Percentiles rank a stretch among this genome's conserved stretches.
Evolutionary conservation across 441 rosid species (phyloP).

Genomic region (Mallotus japonicus): DNA sequence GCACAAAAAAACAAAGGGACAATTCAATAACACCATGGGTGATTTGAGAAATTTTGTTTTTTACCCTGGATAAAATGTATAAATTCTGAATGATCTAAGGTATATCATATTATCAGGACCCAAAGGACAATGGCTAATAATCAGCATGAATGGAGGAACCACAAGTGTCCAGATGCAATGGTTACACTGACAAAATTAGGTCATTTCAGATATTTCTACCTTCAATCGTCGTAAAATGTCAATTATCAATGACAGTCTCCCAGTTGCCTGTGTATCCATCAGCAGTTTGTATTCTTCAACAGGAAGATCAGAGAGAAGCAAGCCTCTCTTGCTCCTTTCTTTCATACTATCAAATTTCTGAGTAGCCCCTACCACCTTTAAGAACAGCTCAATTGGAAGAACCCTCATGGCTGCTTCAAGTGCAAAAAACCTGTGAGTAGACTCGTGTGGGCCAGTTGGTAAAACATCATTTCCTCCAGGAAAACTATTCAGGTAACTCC

Average conservation of each 20-base stretch:
- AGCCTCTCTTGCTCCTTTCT: conserved; percentile 73
- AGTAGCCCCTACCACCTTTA: conserved; percentile 79
- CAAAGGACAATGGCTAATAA: not conserved
- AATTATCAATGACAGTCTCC: conserved; percentile 72
- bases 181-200: conserved; percentile 5
- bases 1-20: not conserved
- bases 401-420: conserved; percentile 76
- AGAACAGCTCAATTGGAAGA: conserved; percentile 82
- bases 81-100: not conserved
- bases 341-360: conserved; percentile 64
- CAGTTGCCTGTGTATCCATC: conserved; percentile 81
- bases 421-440: conserved; percentile 55
- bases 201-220: conserved; percentile 45
- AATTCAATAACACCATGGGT: not conserved
- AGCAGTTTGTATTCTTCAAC: conserved; percentile 64
- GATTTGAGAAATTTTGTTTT: not conserved
- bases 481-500: conserved; percentile 61
- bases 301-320: conserved; percentile 76
- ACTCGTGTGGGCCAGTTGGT: conserved; percentile 35
- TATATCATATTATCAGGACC: not conserved
- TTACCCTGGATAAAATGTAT: not conserved
- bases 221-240: conserved; percentile 83
- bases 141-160: not conserved
- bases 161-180: not conserved
- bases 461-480: conserved; percentile 55